Evolutionary conservation across 2,329 filamentous ascomycete genomes (phyloP), one percentile per base, ranked within the genome.

Genomic region (Trichoderma sp.): DNA sequence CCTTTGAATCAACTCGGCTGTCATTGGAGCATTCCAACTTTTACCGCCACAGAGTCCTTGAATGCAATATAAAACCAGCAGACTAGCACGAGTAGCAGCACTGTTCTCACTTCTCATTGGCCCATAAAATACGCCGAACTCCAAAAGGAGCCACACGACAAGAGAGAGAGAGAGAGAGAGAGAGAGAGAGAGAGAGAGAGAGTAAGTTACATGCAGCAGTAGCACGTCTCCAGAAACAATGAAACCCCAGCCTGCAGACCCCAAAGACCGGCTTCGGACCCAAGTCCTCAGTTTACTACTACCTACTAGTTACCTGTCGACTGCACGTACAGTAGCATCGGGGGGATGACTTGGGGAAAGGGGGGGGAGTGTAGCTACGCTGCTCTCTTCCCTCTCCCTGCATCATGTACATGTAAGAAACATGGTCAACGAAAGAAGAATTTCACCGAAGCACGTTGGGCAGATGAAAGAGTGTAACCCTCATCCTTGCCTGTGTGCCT

Each of bases 391-490:
- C 27, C 22, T 34, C 58, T 52, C 42, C 59, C 59, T 63, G 45
- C 61, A 45, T 22, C 37, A 27, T 56, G 50, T 56, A 54, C 22
- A 34, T 25, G 27, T 45, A 56, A 13, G 37, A 17, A 64, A 12
- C 50, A 39, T 42, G 50, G 50, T 48, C 35, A 54, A 34, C 15
- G 35, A 64, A 32, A 19, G 27, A 45, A 13, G 22, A 35, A 48
- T 65, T 65, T 57, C 61, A 27, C 61, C 61, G 52, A 45, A 57
- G 52, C 52, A 65, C 37, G 61, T 57, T 56, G 61, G 29, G 37
- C 19, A 65, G 61, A 35, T 57, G 52, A 27, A 45, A 56, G 50
- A 35, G 52, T 57, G 61, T 42, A 57, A 57, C 61, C 27, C 35
- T 42, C 52, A 35, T 17, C 61, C 61, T 48, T 34, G 61, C 27